Evolutionary conservation across 768 basidiomycete genomes (phyloP).

Genomic region (Hericium rajendrae): DNA sequence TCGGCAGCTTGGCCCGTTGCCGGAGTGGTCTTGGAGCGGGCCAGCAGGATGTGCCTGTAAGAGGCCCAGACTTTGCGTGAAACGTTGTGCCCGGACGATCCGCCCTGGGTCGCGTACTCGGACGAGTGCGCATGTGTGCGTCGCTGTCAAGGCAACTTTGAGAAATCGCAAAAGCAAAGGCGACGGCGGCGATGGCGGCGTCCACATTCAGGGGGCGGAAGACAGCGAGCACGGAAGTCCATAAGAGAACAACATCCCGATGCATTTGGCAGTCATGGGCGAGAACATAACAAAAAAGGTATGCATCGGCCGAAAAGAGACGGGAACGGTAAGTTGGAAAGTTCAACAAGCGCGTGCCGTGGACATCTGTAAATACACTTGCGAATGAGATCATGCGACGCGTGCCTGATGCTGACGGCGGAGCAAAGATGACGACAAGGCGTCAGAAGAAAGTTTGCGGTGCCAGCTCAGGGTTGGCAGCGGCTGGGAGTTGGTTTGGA

Average conservation of each 20-base stretch:
- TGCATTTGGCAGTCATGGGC: no score
- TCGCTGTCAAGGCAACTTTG: background rate
- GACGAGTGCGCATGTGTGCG: background rate
- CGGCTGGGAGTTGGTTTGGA: background rate
- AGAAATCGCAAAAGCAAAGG: background rate
- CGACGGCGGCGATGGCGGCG: background rate
- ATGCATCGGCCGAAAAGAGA: background rate
- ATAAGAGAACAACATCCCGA: no score
- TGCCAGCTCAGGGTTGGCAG: background rate
- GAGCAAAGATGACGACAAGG: background rate
- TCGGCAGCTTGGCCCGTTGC: background rate
- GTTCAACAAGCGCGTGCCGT: background rate
- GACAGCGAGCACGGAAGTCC: no score
- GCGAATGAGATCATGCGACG: background rate
- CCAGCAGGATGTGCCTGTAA: background rate
- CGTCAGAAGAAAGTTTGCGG: background rate
- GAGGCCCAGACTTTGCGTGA: background rate
- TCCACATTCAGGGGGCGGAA: background rate
- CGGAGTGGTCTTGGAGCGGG: background rate
- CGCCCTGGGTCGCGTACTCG: background rate
- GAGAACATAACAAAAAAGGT: no score
- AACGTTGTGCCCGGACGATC: background rate
- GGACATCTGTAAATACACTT: background rate
- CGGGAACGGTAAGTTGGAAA: background rate
- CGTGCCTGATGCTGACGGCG: background rate